Conservation (phyloP, 2,329 filamentous ascomycete species). For the Cladosporium sp. region DNA sequence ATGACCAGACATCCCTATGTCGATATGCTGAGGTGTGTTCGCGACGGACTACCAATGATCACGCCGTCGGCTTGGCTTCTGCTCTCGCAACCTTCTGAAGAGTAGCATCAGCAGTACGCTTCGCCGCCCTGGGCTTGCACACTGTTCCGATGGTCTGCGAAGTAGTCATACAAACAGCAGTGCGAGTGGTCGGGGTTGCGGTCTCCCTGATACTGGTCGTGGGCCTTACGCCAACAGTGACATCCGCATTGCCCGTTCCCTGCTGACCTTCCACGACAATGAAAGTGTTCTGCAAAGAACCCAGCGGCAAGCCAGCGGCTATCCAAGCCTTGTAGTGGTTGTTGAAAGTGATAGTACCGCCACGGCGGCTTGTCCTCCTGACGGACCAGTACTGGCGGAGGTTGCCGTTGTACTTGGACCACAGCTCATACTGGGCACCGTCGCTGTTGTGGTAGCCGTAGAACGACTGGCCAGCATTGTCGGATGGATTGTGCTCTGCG, state of each 20-base stretch:
- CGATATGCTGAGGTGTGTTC: neutral
- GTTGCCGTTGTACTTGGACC: constrained; percentile 14
- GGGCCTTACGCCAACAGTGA: constrained; percentile 9
- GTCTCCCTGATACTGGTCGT: constrained; percentile 6
- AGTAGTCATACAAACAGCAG: constrained; percentile 7
- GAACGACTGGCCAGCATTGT: constrained; percentile 5
- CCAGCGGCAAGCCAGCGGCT: constrained; percentile 6
- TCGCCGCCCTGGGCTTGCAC: constrained; percentile 2
- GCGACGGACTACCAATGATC: neutral
- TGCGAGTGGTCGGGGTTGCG: neutral
- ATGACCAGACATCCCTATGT: neutral
- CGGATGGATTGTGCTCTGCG: constrained; percentile 5
- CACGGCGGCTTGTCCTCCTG: neutral
- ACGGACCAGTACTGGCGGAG: constrained; percentile 10
- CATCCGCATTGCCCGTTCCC: constrained; percentile 5
- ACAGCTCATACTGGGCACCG: constrained; percentile 10
- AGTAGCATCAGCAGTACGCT: neutral
- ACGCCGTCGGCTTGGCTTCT: neutral
- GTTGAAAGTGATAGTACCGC: constrained; percentile 11
- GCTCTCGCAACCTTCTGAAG: neutral
- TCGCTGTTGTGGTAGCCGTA: constrained; percentile 15
- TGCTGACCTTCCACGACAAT: constrained; percentile 11
- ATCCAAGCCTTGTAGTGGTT: constrained; percentile 8
- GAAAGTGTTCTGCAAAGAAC: neutral
- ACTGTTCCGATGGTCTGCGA: constrained; percentile 10